Evolutionary conservation across 73 alveolate genomes (phyloP), one percentile per base, ranked within the genome.

Genomic region (Blepharisma stoltei): DNA sequence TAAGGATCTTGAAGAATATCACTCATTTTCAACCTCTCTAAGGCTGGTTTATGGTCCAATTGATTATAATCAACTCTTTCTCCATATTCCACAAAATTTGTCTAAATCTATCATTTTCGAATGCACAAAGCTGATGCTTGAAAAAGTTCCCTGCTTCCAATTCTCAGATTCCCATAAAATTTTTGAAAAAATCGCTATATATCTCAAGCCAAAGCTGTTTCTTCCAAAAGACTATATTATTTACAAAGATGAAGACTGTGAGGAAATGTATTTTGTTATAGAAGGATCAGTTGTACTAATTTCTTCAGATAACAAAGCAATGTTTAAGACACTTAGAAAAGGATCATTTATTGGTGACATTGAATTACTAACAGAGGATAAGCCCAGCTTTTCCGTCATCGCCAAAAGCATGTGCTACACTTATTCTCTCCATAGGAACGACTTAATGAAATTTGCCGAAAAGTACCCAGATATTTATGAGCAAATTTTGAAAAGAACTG

Each of bases 331-430:
- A 5, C 79, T 87, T 23, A 27, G 70, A 9, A 78, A 60, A 67
- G 91, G 91, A 6, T 9, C 53, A 21, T 83, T 60, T 82, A 83
- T 87, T 67, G 94, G 94, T 23, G 94, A 87, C 67, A 83, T 83
- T 44, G 91, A 90, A 5, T 60, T 87, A 6, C 83, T 87, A 79
- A 68, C 86, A 66, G 82, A 78, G 45, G 52, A 77, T 6, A 78
- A 68, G 71, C 49, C 91, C 43, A 73, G 65, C 1, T 71, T 85
- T 11, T 87, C 67, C 44, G 94, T 87, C 20, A 71, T 77, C 48
- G 86, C 94, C 2, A 78, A 82, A 54, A 71, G 86, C 4, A 79
- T 76, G 81, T 81, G 94, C 50, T 73, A 54, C 37, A 75, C 83
- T 11, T 41, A 54, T 18, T 50, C 82, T 21, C 70, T 87, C 70